Conservation (phyloP, 2,329 filamentous ascomycete species). For the Pyrenophora teres region DNA sequence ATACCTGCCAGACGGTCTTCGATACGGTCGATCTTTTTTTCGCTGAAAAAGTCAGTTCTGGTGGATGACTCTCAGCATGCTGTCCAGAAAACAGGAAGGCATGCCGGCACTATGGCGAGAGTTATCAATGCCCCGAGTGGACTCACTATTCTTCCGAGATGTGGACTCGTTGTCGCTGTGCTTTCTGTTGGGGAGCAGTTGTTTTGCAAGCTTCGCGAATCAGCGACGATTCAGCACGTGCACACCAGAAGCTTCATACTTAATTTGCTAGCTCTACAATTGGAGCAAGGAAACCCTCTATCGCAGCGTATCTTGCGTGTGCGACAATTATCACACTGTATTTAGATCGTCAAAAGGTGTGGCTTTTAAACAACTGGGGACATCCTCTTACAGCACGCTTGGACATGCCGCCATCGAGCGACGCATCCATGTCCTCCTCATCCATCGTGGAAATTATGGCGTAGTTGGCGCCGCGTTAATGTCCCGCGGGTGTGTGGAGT, state of each 20-base stretch:
- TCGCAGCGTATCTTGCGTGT: conserved; percentile 45
- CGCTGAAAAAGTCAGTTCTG: conserved; percentile 43
- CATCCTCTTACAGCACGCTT: conserved; percentile 38
- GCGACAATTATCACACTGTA: conserved; percentile 43
- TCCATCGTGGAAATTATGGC: conserved; percentile 32
- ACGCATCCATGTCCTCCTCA: conserved; percentile 36
- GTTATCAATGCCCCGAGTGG: background rate
- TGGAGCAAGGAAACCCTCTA: conserved; percentile 41
- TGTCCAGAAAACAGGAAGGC: no score
- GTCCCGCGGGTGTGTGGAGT: conserved; percentile 23
- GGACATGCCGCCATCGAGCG: conserved; percentile 30
- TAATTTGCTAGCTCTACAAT: conserved; percentile 45
- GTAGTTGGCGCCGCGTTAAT: conserved; percentile 13
- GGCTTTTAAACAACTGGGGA: background rate
- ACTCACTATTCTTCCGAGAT: conserved; percentile 47
- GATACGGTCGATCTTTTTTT: conserved; percentile 59
- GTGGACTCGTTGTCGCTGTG: conserved; percentile 41
- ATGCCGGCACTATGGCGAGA: background rate
- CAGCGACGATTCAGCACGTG: conserved; percentile 5
- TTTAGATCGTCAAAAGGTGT: conserved; percentile 7
- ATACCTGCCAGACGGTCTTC: conserved; percentile 57
- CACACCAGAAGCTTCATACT: conserved; percentile 23
- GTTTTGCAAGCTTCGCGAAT: conserved; percentile 38
- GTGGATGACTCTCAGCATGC: no score
- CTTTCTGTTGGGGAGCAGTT: conserved; percentile 39